A percentile compares a stretch with the other conserved stretches of the same genome.
phyloP scores from a whole-genome alignment of 192 early-diverging fungal genomes.

The Geosiphon pyriformis region DNA sequence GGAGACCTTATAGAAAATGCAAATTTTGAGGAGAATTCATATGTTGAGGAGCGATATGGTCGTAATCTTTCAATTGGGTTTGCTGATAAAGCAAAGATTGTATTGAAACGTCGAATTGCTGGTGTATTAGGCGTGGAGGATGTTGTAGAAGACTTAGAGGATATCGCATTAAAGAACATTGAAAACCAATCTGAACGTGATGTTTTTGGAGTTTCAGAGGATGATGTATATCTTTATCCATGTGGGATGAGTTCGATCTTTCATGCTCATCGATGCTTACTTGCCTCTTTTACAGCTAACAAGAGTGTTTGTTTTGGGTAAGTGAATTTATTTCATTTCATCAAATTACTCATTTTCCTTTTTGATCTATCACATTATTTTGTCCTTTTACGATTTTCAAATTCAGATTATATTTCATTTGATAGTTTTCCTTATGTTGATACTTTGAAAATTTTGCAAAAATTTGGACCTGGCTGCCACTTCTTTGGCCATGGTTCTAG shows the following conservation, averaged over 20 bases:
- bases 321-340: not conserved
- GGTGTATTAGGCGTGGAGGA: slow-evolving; percentile 49
- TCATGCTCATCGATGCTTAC: slow-evolving; percentile 68
- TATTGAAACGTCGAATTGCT: slow-evolving; percentile 79
- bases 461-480: slow-evolving; percentile 85
- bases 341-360: not conserved
- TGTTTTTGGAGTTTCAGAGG: slow-evolving; percentile 55
- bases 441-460: slow-evolving; percentile 94
- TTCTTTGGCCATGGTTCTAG: slow-evolving; percentile 83
- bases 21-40: slow-evolving; percentile 51
- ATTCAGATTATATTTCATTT: not conserved
- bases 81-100: slow-evolving; percentile 67
- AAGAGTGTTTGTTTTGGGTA: slow-evolving; percentile 92
- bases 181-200: slow-evolving; percentile 44
- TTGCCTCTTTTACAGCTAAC: slow-evolving; percentile 36
- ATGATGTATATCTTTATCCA: slow-evolving; percentile 85
- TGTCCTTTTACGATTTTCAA: not conserved
- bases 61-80: slow-evolving; percentile 72
- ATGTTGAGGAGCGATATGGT: slow-evolving; percentile 92
- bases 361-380: slow-evolving; percentile 1
- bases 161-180: slow-evolving; percentile 20
- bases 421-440: slow-evolving; percentile 88
- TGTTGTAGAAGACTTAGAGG: slow-evolving; percentile 24
- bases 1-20: not conserved
- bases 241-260: slow-evolving; percentile 94